A percentile compares a stretch with the other conserved stretches of the same genome.
Evolutionary conservation across 768 basidiomycete species (phyloP).

Genomic region (Floccularia luteovirens): DNA sequence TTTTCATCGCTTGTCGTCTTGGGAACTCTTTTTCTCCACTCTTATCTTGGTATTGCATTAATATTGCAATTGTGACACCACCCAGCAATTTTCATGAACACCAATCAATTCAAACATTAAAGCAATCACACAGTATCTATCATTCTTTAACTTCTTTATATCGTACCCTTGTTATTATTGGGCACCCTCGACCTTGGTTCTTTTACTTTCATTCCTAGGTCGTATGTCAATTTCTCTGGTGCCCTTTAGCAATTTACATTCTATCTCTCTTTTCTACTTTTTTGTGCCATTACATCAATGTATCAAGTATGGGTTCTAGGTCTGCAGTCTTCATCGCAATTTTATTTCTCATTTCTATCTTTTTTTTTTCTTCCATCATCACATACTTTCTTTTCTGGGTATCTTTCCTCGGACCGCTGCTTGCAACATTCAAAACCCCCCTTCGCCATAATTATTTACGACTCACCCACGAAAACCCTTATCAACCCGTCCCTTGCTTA

Average conservation of each 20-base stretch:
- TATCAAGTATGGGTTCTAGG: conserved; percentile 1
- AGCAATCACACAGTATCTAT: not conserved
- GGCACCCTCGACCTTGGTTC: not conserved
- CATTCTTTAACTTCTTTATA: not conserved
- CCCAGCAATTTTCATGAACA: conserved; percentile 1
- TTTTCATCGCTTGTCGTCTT: not conserved
- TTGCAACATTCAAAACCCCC: not conserved
- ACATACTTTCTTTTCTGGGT: not conserved
- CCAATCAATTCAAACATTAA: no score
- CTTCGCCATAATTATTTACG: no score
- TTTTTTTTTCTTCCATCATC: not conserved
- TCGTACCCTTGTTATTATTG: not conserved
- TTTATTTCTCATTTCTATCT: not conserved
- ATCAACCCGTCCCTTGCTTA: no score
- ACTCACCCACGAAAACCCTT: no score
- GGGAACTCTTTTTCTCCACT: not conserved
- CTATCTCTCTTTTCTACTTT: not conserved
- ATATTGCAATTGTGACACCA: conserved; percentile 6
- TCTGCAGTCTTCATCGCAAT: not conserved
- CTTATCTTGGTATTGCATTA: conserved; percentile 5
- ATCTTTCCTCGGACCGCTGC: not conserved
- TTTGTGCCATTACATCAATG: not conserved
- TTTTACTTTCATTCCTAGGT: not conserved
- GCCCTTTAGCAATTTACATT: not conserved
- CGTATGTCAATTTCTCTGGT: not conserved